Conservation (phyloP, 1,284 basidiomycete species). For the Trametes sp. region DNA sequence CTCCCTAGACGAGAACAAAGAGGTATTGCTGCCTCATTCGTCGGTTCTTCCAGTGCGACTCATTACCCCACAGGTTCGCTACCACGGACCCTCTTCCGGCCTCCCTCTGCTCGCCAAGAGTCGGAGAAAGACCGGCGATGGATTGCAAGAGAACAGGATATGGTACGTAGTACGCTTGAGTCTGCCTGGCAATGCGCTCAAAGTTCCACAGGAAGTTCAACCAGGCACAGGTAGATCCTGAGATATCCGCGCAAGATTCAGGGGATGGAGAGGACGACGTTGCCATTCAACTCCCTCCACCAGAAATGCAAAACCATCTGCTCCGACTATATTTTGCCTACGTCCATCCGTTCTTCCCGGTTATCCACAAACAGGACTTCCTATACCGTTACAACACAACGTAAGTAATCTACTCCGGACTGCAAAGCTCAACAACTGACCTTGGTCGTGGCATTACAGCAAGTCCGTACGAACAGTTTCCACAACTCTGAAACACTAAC, state of each 20-base stretch:
- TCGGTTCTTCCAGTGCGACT: neutral
- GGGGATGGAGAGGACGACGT: conserved; percentile 49
- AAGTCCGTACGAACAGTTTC: neutral
- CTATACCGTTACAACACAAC: conserved; percentile 65
- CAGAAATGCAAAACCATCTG: conserved; percentile 68
- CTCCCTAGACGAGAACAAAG: conserved; percentile 84
- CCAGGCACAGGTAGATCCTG: conserved; percentile 56
- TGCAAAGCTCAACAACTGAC: too few species aligned
- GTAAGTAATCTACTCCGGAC: too few species aligned
- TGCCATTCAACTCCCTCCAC: conserved; percentile 59
- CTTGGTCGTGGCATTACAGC: too few species aligned
- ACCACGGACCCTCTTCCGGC: conserved; percentile 78
- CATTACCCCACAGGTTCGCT: conserved; percentile 75
- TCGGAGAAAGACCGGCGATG: conserved; percentile 66
- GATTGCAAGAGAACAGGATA: conserved; percentile 68
- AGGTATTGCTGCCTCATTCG: conserved; percentile 50
- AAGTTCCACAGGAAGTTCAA: conserved; percentile 60
- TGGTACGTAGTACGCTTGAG: conserved; percentile 55
- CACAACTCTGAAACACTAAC: neutral
- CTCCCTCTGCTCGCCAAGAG: conserved; percentile 76
- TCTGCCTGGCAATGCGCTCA: too few species aligned
- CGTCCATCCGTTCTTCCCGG: conserved; percentile 80
- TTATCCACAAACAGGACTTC: conserved; percentile 78
- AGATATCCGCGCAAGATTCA: conserved; percentile 48
- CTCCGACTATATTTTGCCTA: conserved; percentile 82